Base-by-base conservation (phyloP, 1,284 basidiomycete species). In the Cerioporus squamosus region DNA sequence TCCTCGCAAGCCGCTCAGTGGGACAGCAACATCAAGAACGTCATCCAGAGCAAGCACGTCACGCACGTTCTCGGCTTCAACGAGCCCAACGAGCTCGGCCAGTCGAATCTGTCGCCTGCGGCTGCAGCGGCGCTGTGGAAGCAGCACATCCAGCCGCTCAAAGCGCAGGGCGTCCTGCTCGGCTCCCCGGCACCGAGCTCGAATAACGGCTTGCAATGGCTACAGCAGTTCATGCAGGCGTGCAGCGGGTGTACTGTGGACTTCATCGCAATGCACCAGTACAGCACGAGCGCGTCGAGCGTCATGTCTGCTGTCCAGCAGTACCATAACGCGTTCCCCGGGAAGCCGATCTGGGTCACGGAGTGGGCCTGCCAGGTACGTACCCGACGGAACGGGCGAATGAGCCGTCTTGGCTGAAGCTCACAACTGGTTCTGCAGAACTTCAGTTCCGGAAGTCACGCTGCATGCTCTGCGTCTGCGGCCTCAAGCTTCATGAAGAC, bases 141-240 rank as follows among this genome's bases (percentile, higher is more conserved):
- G 66, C 55, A 82, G 57, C 79, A 90, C 72, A 80, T 93, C 56
- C 57, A 84, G 18, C 87, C 87, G 49, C 79, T 91, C 61, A 74
- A 77, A 54, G 43, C 65, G 22, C 63, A 79, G 18, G 91, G 90
- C 18, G 87, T 86, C 71, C 63, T 65, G 5, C 77, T 90, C 44
- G 74, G 86, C 62, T 80, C 85, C 22, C 91, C 93, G 26, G 87
- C 90, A 23, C 81, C 81, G 53, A 89, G 90, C 39, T 81, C 82
- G 43, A 81, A 80, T 1, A 68, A 67, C 31, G 92, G 90, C 43
- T 74, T 81, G 51, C 72, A 68, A 1, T 91, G 91, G 92, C 76
- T 90, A 70, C 29, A 78, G 49, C 53, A 80, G 17, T 93, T 93
- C 74, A 68, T 87, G 40, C 55, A 58, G 1, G 74, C 76, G 2